These are phyloP conservation scores for Tanacetum coccineum DNA, from an alignment of 129 eudicot species.

Conservation along the genomic window DNA sequence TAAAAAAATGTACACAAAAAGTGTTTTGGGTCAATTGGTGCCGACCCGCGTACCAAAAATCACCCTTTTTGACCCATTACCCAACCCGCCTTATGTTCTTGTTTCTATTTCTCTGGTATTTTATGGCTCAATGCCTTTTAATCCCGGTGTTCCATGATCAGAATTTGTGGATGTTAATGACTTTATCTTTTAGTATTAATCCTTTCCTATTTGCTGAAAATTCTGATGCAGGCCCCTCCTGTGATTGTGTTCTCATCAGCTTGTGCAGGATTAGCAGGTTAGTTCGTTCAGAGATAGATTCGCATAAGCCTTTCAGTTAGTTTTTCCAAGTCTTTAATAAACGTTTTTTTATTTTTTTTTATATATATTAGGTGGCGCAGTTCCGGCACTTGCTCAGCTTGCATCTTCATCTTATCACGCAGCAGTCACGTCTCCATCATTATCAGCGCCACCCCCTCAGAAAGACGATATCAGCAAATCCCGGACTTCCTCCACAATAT, in stretches of 20 bases:
- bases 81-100: background rate
- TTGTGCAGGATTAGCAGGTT: constrained; percentile 88
- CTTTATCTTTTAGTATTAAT: constrained; percentile 13
- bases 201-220: constrained; percentile 6
- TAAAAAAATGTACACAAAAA: no score
- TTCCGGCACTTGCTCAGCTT: constrained; percentile 89
- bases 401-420: constrained; percentile 89
- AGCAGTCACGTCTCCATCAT: constrained; percentile 49
- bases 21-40: no score
- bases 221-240: constrained; percentile 78
- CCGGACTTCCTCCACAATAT: constrained; percentile 50
- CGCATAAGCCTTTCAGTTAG: background rate
- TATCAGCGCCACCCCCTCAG: constrained; percentile 49
- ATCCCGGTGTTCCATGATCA: background rate
- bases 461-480: constrained; percentile 51
- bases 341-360: no score
- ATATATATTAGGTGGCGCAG: constrained; percentile 81
- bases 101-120: background rate
- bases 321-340: background rate
- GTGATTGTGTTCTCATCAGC: constrained; percentile 90
- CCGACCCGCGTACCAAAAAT: no score
- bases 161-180: constrained; percentile 1
- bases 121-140: constrained; percentile 1
- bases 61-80: background rate
- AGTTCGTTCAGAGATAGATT: constrained; percentile 20